Evolutionary conservation across 192 early-diverging fungal species (phyloP), one percentile per base, ranked within the genome.

Genomic region (Rhizophagus clarus): DNA sequence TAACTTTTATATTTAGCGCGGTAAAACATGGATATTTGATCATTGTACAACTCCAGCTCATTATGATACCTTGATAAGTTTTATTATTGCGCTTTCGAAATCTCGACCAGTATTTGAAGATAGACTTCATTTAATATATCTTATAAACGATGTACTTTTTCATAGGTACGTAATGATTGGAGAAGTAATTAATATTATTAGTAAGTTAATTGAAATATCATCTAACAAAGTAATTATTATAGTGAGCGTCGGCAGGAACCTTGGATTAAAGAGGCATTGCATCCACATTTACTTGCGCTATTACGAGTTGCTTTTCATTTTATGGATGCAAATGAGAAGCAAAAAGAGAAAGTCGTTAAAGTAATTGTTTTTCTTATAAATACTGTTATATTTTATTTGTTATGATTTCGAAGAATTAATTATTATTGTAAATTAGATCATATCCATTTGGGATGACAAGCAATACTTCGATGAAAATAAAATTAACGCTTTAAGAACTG

Each of bases 61-160:
- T 26, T 83, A 79, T 37, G 84, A 84, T 8, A 37, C 70, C 1
- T 61, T 88, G 4, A 40, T 83, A 28, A 80, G 86, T 22, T 82
- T 85, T 63, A 37, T 89, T 22, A 80, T 87, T 15, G 79, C 87
- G 9, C 77, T 89, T 11, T 79, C 85, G 0, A 84, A 80, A 31
- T 81, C 85, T 12, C 83, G 82, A 4, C 24, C 74, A 5, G 75
- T 82, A 15, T 88, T 88, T 68, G 72, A 85, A 14, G 87, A 89
- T 22, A 86, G 83, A 40, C 49, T 89, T 12, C 88, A 89, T 26
- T 75, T 89, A 24, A 77, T 89, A 20, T 89, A 89, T 61, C 83
- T 89, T 22, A 71, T 85, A 29, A 89, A 89, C 71, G 88, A 89
- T 63, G 81, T 89, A 22, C 76, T 89, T 28, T 88, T 85, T 24